Percentiles rank a stretch among this genome's conserved stretches.
phyloP scores from a whole-genome alignment of 768 basidiomycete genomes.

The Pleurotus tuber-regium region DNA sequence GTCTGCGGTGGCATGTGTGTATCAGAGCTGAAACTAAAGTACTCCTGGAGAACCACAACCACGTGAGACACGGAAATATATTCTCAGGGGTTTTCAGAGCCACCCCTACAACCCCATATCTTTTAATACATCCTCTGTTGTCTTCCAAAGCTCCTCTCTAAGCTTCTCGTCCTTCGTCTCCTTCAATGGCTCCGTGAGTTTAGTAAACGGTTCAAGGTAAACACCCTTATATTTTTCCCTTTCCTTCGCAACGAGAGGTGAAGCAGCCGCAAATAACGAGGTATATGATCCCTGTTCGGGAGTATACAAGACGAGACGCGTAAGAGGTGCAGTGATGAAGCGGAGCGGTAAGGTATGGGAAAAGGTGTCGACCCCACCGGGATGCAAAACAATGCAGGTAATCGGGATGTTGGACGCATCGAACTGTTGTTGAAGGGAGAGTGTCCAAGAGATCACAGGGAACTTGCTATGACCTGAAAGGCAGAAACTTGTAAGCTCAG shows the following conservation, averaged over 20 bases:
- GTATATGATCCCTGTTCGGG: conserved; percentile 33
- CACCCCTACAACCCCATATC: too few species aligned
- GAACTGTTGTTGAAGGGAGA: conserved; percentile 47
- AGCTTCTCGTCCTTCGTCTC: conserved; percentile 29
- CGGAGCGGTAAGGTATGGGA: conserved; percentile 14
- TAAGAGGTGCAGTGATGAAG: conserved; percentile 13
- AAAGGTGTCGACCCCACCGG: conserved; percentile 36
- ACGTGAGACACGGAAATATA: too few species aligned
- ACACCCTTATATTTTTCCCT: conserved; percentile 32
- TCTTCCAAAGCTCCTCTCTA: conserved; percentile 37
- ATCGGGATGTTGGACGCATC: conserved; percentile 32
- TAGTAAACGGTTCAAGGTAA: conserved; percentile 34
- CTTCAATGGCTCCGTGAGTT: conserved; percentile 22
- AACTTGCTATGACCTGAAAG: conserved; percentile 48
- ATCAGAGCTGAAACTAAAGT: too few species aligned
- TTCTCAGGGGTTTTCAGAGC: too few species aligned
- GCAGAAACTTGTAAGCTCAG: too few species aligned
- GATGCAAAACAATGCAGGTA: conserved; percentile 38
- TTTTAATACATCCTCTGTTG: conserved; percentile 11
- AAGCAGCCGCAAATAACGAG: conserved; percentile 38
- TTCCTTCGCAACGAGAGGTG: conserved; percentile 28
- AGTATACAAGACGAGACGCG: conserved; percentile 14
- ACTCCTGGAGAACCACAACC: too few species aligned
- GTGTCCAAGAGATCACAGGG: conserved; percentile 46
- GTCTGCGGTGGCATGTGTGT: too few species aligned